A percentile compares a stretch with the other conserved stretches of the same genome.
Conservation (phyloP, 1,139 yeast species). For the Candida sp. region DNA sequence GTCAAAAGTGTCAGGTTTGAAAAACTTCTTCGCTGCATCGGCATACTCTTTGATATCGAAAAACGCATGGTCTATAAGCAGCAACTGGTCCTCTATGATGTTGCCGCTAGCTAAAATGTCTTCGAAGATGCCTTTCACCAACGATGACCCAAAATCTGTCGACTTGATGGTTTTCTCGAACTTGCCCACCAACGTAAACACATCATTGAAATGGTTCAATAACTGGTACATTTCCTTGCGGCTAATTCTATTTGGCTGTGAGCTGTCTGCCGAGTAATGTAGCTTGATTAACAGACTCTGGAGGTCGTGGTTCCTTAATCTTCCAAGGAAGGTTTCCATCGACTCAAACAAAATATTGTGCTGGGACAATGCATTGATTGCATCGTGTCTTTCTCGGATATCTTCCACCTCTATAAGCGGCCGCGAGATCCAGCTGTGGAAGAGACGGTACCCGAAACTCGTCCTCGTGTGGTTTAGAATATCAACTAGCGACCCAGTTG, state of each 20-base stretch:
- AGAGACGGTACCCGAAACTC: constrained; percentile 68
- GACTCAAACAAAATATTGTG: constrained; percentile 56
- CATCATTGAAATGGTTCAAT: constrained; percentile 52
- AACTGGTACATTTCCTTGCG: constrained; percentile 70
- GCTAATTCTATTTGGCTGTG: constrained; percentile 48
- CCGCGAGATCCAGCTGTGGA: constrained; percentile 73
- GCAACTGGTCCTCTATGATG: constrained; percentile 37
- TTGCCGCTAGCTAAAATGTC: constrained; percentile 22
- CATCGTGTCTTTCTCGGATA: constrained; percentile 65
- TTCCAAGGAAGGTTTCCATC: constrained; percentile 45
- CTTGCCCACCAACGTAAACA: constrained; percentile 27
- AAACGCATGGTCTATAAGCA: constrained; percentile 58
- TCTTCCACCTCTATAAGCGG: constrained; percentile 62
- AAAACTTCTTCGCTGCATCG: constrained; percentile 56
- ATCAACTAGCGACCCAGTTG: constrained; percentile 77
- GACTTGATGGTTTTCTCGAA: constrained; percentile 26
- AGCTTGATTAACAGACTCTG: constrained; percentile 70
- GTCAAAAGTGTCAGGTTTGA: constrained; percentile 50
- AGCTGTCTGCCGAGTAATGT: constrained; percentile 53
- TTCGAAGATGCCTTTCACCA: constrained; percentile 26
- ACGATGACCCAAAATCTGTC: constrained; percentile 22
- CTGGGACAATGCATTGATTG: constrained; percentile 62
- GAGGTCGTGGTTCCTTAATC: constrained; percentile 52
- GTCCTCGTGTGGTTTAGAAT: constrained; percentile 82
- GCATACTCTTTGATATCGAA: constrained; percentile 50